Evolutionary conservation across 495 filamentous ascomycete species (phyloP).

Genomic region (Penicilliopsis zonata): DNA sequence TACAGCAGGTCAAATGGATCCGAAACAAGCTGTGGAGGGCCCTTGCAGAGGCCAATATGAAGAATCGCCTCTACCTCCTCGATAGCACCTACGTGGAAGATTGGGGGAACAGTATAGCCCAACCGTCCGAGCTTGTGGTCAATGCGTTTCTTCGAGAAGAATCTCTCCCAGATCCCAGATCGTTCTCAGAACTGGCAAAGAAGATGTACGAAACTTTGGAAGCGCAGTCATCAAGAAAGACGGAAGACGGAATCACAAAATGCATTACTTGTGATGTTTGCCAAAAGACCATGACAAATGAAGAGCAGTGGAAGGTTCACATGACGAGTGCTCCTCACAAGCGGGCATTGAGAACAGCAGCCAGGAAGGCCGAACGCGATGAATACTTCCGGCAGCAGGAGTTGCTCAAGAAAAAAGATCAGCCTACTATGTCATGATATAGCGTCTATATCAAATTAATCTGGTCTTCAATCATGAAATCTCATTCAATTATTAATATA

Average conservation of each 20-base stretch:
- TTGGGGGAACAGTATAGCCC: slow-evolving; percentile 48
- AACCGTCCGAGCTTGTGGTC: slow-evolving; percentile 51
- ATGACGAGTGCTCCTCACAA: slow-evolving; percentile 54
- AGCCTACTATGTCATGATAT: no score
- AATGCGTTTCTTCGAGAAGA: slow-evolving; percentile 42
- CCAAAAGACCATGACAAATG: slow-evolving; percentile 49
- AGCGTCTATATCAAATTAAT: no score
- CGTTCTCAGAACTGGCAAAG: slow-evolving; percentile 47
- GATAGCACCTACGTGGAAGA: slow-evolving; percentile 52
- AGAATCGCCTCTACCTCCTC: slow-evolving; percentile 54
- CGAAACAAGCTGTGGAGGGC: slow-evolving; percentile 63
- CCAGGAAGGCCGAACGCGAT: slow-evolving; percentile 18
- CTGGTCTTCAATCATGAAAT: no score
- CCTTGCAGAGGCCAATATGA: slow-evolving; percentile 38
- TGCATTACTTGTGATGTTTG: slow-evolving; percentile 59
- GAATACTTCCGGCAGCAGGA: slow-evolving; percentile 14
- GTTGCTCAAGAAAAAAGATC: slow-evolving; percentile 3
- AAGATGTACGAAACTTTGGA: slow-evolving; percentile 41
- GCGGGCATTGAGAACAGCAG: slow-evolving; percentile 22
- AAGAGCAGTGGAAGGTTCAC: slow-evolving; percentile 68
- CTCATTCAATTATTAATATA: no score
- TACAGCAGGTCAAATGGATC: slow-evolving; percentile 75
- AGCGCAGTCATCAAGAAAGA: slow-evolving; percentile 31
- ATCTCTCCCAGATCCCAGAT: slow-evolving; percentile 45
- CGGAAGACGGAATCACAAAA: slow-evolving; percentile 20